A percentile compares a stretch with the other conserved stretches of the same genome.
Evolutionary conservation across 345 rosid species (phyloP).

Genomic region (Gynandropsis gynandra): DNA sequence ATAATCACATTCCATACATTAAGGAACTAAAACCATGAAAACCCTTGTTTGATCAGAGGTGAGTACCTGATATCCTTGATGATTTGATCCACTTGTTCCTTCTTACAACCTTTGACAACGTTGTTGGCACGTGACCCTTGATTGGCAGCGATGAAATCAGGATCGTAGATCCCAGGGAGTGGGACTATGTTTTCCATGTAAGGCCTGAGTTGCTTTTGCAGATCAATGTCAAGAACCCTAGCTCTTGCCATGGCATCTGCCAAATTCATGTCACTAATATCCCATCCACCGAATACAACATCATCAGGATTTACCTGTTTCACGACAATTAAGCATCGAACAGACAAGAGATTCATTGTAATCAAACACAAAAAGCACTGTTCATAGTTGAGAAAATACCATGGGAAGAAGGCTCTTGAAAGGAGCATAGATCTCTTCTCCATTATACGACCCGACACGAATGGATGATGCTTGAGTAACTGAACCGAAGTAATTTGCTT

Average conservation of each 20-base stretch:
- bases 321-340: too few relatives aligned
- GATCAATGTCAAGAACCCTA: slow-evolving; percentile 78
- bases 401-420: slow-evolving; percentile 96
- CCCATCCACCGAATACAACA: slow-evolving; percentile 97
- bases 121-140: slow-evolving; percentile 93
- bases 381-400: slow-evolving; percentile 34
- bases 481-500: slow-evolving; percentile 94
- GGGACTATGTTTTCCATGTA: slow-evolving; percentile 94
- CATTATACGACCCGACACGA: slow-evolving; percentile 88
- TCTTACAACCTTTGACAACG: slow-evolving; percentile 77
- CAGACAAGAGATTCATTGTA: too few relatives aligned
- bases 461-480: slow-evolving; percentile 90
- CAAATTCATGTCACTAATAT: slow-evolving; percentile 90
- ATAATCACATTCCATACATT: not conserved
- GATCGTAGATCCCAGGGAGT: slow-evolving; percentile 83
- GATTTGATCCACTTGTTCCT: slow-evolving; percentile 74
- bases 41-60: not conserved
- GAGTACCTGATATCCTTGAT: slow-evolving; percentile 77
- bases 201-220: slow-evolving; percentile 91
- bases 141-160: slow-evolving; percentile 96
- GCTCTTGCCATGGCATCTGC: slow-evolving; percentile 99
- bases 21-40: slow-evolving; percentile 7
- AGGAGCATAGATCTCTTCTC: slow-evolving; percentile 98
- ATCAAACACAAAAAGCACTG: too few relatives aligned
- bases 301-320: slow-evolving; percentile 60